phyloP scores from a whole-genome alignment of 2,329 filamentous ascomycete species.

The Stromatinia cepivora region DNA sequence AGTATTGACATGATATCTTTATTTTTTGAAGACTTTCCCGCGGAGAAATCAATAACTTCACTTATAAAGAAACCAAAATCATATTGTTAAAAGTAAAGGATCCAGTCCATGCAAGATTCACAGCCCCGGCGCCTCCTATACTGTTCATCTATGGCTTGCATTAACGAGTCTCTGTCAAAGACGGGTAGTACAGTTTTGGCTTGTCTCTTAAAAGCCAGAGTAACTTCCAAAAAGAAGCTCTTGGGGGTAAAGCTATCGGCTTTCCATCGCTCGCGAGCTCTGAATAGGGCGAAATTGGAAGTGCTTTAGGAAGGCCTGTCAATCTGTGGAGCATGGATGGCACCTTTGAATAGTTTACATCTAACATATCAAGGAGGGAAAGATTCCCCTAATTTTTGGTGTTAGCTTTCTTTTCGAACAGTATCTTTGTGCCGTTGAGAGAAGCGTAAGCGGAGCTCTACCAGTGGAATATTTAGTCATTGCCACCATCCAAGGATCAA shows the following conservation, averaged over 20 bases:
- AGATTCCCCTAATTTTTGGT: not conserved
- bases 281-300: not conserved
- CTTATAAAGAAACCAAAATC: not conserved
- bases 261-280: not conserved
- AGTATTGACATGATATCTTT: not conserved
- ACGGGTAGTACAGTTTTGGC: not conserved
- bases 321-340: not conserved
- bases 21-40: not conserved
- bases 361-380: not conserved
- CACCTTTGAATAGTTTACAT: not conserved
- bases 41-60: not conserved
- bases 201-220: not conserved
- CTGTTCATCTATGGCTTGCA: not conserved
- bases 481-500: not conserved
- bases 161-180: not conserved
- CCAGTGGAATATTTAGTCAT: not conserved
- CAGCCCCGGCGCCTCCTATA: not conserved
- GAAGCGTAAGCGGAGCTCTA: not conserved
- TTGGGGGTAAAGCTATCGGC: not conserved
- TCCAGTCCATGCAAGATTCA: not conserved
- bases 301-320: not conserved
- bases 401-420: not conserved
- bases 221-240: not conserved
- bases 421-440: not conserved
- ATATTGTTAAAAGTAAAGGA: slow-evolving; percentile 11